phyloP scores from a whole-genome alignment of 108 stramenopile species.

The Cylindrotheca closterium region DNA sequence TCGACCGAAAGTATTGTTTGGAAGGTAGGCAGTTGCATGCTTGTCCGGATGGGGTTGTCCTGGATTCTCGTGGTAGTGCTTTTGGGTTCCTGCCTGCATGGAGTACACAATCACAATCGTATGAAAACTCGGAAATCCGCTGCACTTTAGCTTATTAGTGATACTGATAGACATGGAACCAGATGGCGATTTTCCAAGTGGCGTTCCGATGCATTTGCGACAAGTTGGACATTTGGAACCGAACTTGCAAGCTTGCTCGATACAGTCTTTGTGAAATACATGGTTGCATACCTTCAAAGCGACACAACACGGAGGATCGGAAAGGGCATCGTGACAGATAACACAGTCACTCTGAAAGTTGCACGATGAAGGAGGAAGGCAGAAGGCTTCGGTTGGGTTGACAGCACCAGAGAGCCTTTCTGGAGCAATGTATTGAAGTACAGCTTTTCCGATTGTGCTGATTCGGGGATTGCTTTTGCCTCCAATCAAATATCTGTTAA shows the following conservation, averaged over 20 bases:
- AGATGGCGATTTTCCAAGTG: conserved; percentile 29
- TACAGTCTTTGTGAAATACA: conserved; percentile 34
- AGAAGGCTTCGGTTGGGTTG: no score
- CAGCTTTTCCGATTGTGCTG: no score
- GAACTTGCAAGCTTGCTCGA: conserved; percentile 16
- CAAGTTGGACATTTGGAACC: conserved; percentile 23
- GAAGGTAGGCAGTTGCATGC: conserved; percentile 27
- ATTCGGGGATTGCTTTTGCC: no score
- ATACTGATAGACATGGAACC: conserved; percentile 37
- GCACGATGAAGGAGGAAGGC: no score
- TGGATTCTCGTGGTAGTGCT: conserved; percentile 39
- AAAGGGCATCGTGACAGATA: conserved; percentile 7
- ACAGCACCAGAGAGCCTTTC: no score
- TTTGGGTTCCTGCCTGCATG: conserved; percentile 39
- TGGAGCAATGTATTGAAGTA: no score
- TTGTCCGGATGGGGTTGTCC: conserved; percentile 23
- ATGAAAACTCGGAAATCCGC: conserved; percentile 30
- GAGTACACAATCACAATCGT: conserved; percentile 37
- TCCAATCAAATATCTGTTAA: no score
- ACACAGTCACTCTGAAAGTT: no score
- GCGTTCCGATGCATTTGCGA: conserved; percentile 8
- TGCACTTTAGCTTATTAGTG: conserved; percentile 5
- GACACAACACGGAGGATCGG: conserved; percentile 3
- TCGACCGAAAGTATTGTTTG: conserved; percentile 25
- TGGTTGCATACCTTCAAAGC: conserved; percentile 15